Base-by-base conservation (phyloP, 2,329 filamentous ascomycete genomes). In the Scedosporium boydii region DNA sequence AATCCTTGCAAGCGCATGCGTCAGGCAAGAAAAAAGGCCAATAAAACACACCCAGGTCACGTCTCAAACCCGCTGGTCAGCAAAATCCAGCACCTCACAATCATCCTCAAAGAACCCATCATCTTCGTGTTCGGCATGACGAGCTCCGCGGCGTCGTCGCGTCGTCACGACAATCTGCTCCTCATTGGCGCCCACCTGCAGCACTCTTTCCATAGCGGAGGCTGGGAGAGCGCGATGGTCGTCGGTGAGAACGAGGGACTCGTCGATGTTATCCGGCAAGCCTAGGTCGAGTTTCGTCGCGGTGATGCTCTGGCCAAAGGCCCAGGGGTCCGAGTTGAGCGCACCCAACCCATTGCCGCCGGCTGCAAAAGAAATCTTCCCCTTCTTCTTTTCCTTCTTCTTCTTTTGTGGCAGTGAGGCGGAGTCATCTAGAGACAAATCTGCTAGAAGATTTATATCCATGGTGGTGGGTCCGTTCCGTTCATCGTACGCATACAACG, bases 81-180 rank as follows among this genome's bases (percentile, higher is more conserved):
- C 90, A 82, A 95, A 96, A 76, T 96, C 91, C 65, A 96, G 82
- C 63, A 96, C 89, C 72, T 96, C 91, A 68, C 90, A 95, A 71
- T 96, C 92, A 71, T 96, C 91, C 75, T 96, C 92, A 69, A 96
- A 96, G 74, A 96, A 96, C 2, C 88, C 89, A 62, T 88, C 86
- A 63, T 90, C 88, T 55, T 87, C 86, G 26, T 41, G 56, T 34
- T 78, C 77, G 16, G 75, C 73, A 44, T 75, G 72, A 60, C 82
- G 78, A 59, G 78, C 80, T 46, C 79, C 77, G 48, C 82, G 84
- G 64, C 90, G 84, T 60, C 89, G 81, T 64, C 91, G 82, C 2
- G 91, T 93, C 16, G 90, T 96, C 18, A 93, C 87, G 53, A 96
- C 88, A 64, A 95, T 88, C 73, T 93, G 87, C 75, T 91, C 88